Conservation (phyloP, 352 stramenopile species). For the Pythium brachiatum region DNA sequence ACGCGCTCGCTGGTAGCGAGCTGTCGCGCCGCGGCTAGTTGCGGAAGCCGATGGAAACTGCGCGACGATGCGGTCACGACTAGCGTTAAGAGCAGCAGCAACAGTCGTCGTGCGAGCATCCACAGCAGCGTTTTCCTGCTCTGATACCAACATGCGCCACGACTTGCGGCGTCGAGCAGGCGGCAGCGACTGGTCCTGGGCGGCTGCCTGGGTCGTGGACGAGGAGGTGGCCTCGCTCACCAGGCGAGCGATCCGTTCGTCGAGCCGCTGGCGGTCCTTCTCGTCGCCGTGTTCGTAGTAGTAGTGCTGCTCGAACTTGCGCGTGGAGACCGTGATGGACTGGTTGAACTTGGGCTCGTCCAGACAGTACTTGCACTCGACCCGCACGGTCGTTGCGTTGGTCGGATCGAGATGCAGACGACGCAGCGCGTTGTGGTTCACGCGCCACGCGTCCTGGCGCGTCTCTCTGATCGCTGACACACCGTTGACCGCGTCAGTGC, state of each 20-base stretch:
- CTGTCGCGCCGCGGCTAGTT: background rate
- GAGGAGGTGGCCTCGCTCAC: slow-evolving; percentile 1
- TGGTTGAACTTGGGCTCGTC: slow-evolving; percentile 25
- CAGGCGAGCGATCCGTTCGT: slow-evolving; percentile 7
- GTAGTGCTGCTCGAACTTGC: slow-evolving; percentile 29
- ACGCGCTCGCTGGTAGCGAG: slow-evolving; percentile 6
- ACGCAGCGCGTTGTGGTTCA: slow-evolving; percentile 29
- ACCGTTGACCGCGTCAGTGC: background rate
- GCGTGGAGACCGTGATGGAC: slow-evolving; percentile 30
- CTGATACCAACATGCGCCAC: slow-evolving; percentile 12
- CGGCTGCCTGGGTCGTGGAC: background rate
- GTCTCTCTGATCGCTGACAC: slow-evolving; percentile 17
- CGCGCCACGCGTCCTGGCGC: slow-evolving; percentile 26
- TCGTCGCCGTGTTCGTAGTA: slow-evolving; percentile 24
- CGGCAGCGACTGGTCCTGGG: background rate
- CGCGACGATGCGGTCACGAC: background rate
- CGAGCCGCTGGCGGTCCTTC: slow-evolving; percentile 12
- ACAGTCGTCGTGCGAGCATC: background rate
- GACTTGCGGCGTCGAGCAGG: slow-evolving; percentile 13
- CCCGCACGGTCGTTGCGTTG: slow-evolving; percentile 21
- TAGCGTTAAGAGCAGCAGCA: background rate
- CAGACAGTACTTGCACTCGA: slow-evolving; percentile 25
- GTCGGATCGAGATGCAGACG: slow-evolving; percentile 20
- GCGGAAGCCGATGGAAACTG: background rate
- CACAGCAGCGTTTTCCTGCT: slow-evolving; percentile 7